phyloP scores from a whole-genome alignment of 371 early-diverging fungal genomes.

The Paraphysoderma sedebokerense region DNA sequence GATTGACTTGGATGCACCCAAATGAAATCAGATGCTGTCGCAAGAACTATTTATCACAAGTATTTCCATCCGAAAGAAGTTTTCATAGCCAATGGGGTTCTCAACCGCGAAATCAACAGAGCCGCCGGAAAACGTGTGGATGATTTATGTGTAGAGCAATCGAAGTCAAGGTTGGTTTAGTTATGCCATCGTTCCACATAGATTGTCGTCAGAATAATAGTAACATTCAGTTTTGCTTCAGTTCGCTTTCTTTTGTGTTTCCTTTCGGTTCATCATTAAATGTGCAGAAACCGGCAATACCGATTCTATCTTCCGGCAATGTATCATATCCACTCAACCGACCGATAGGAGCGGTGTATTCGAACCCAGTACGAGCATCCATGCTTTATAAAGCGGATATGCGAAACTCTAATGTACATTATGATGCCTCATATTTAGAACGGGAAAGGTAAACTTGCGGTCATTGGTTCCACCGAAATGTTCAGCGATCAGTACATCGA shows the following conservation, averaged over 20 bases:
- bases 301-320: conserved; percentile 27
- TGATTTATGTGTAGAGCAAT: too few relatives aligned
- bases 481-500: conserved; percentile 32
- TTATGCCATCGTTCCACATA: too few relatives aligned
- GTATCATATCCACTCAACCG: conserved; percentile 32
- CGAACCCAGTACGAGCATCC: conserved; percentile 10
- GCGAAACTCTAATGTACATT: background rate
- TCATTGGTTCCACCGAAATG: conserved; percentile 26
- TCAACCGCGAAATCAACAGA: conserved; percentile 31
- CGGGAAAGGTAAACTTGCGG: conserved; percentile 22
- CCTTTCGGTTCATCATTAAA: conserved; percentile 34
- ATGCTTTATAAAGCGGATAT: background rate
- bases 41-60: conserved; percentile 24
- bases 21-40: conserved; percentile 17
- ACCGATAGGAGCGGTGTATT: conserved; percentile 26
- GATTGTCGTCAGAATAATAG: background rate
- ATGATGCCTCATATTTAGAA: conserved; percentile 7
- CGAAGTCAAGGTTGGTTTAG: too few relatives aligned
- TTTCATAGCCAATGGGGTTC: conserved; percentile 24
- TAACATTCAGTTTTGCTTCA: background rate
- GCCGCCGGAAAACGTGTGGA: conserved; percentile 17
- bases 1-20: too few relatives aligned
- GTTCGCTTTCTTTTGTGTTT: conserved; percentile 24
- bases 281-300: conserved; percentile 37
- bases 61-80: conserved; percentile 39